Percentiles rank a stretch among this genome's conserved stretches.
These are phyloP conservation scores for Colletotrichum sidae DNA, from an alignment of 2,329 filamentous ascomycete genomes.

Conservation along the genomic window DNA sequence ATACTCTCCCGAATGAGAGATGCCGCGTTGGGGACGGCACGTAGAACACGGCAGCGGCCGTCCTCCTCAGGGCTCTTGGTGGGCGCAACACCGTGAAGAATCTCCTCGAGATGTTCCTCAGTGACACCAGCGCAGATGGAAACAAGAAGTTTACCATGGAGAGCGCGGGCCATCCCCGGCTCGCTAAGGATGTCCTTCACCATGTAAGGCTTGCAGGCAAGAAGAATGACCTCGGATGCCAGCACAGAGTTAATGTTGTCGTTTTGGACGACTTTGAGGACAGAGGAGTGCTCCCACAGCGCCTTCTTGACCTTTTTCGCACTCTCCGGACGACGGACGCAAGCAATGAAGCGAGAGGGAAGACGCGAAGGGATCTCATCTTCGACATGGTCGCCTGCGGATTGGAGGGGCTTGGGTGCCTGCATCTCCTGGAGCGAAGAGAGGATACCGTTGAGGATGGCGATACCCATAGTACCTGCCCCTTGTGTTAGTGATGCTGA, in stretches of 20 bases:
- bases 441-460: slow-evolving; percentile 85
- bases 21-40: slow-evolving; percentile 89
- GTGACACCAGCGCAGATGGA: slow-evolving; percentile 84
- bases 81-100: slow-evolving; percentile 68
- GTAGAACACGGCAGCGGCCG: slow-evolving; percentile 72
- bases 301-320: slow-evolving; percentile 75
- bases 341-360: slow-evolving; percentile 83
- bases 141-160: slow-evolving; percentile 84
- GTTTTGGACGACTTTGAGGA: slow-evolving; percentile 75
- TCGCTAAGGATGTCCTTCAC: slow-evolving; percentile 75
- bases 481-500: slow-evolving; percentile 24
- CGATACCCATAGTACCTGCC: slow-evolving; percentile 84
- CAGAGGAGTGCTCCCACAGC: slow-evolving; percentile 71
- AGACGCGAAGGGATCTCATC: slow-evolving; percentile 67
- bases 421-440: slow-evolving; percentile 70
- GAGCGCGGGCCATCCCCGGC: slow-evolving; percentile 76
- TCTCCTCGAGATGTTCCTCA: slow-evolving; percentile 73
- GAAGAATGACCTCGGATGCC: slow-evolving; percentile 78
- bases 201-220: slow-evolving; percentile 85
- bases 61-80: slow-evolving; percentile 58
- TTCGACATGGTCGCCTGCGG: slow-evolving; percentile 53
- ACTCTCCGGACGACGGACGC: slow-evolving; percentile 77
- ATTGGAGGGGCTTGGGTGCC: slow-evolving; percentile 58
- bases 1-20: slow-evolving; percentile 83
- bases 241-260: slow-evolving; percentile 77